These are phyloP conservation scores for Suillus lakei DNA, from an alignment of 768 basidiomycete species.

Conservation along the genomic window DNA sequence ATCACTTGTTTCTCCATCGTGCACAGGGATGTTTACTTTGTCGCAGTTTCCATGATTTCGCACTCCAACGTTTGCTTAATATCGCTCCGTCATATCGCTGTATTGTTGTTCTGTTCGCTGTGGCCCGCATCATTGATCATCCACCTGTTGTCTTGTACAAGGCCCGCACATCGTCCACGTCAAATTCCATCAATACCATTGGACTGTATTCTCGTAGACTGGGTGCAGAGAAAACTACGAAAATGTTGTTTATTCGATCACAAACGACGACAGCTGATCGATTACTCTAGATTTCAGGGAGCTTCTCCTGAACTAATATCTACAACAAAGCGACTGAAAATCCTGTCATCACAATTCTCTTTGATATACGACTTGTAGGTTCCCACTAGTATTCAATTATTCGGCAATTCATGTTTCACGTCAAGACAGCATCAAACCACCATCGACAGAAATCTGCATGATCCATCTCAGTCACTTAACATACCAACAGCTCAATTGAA, in stretches of 20 bases:
- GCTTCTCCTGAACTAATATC: background rate
- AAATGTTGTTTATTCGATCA: background rate
- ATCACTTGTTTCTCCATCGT: too few relatives aligned
- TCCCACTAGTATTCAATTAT: background rate
- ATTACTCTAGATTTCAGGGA: background rate
- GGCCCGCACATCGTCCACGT: background rate
- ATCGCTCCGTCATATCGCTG: too few relatives aligned
- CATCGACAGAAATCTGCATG: slow-evolving; percentile 15
- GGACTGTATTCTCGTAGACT: background rate
- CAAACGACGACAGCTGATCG: background rate
- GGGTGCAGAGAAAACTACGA: background rate
- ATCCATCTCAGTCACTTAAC: background rate
- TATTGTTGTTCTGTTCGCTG: too few relatives aligned
- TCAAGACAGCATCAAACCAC: slow-evolving; percentile 17
- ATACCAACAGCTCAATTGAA: background rate
- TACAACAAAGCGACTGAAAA: background rate
- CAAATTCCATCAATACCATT: background rate
- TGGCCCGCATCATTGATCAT: too few relatives aligned
- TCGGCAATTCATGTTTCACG: background rate
- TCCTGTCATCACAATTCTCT: background rate
- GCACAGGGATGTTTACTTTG: too few relatives aligned
- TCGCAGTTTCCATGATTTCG: too few relatives aligned
- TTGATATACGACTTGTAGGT: background rate
- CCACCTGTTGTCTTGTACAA: background rate
- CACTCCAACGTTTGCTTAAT: too few relatives aligned